Evolutionary conservation across 148 eudicot genomes (phyloP).

Genomic region (Camellia lanceoleosa): DNA sequence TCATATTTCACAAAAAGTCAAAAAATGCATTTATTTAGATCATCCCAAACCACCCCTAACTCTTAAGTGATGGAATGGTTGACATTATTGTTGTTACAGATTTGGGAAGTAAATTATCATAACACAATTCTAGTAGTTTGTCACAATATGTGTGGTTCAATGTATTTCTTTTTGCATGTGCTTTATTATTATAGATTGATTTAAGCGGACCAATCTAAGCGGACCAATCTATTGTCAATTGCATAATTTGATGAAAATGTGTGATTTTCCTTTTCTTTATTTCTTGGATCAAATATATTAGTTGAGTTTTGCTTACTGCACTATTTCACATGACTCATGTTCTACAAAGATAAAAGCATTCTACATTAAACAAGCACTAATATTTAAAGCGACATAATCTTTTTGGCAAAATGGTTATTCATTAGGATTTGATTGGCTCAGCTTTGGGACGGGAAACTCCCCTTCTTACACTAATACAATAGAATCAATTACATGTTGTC

Average conservation of each 20-base stretch:
- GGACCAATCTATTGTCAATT: not conserved
- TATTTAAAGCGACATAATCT: not conserved
- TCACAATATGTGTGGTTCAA: not conserved
- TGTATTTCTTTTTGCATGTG: not conserved
- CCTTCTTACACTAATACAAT: not conserved
- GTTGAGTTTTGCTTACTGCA: not conserved
- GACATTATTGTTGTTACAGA: not conserved
- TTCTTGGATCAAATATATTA: not conserved
- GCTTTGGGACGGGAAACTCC: not conserved
- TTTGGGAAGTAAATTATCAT: not conserved
- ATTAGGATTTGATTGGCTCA: not conserved
- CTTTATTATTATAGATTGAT: not conserved
- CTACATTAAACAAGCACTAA: not conserved
- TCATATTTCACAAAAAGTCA: no score
- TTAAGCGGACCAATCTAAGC: not conserved
- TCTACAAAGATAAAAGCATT: not conserved
- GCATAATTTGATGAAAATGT: not conserved
- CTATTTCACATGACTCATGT: not conserved
- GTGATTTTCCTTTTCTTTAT: not conserved
- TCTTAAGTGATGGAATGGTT: not conserved
- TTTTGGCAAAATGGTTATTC: not conserved
- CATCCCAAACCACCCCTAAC: no score
- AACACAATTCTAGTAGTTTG: not conserved
- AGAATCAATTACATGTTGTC: not conserved
- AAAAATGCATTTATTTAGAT: no score